Evolutionary conservation across 1,284 basidiomycete genomes (phyloP), one percentile per base, ranked within the genome.

Genomic region (Xerocomus amazonicus): DNA sequence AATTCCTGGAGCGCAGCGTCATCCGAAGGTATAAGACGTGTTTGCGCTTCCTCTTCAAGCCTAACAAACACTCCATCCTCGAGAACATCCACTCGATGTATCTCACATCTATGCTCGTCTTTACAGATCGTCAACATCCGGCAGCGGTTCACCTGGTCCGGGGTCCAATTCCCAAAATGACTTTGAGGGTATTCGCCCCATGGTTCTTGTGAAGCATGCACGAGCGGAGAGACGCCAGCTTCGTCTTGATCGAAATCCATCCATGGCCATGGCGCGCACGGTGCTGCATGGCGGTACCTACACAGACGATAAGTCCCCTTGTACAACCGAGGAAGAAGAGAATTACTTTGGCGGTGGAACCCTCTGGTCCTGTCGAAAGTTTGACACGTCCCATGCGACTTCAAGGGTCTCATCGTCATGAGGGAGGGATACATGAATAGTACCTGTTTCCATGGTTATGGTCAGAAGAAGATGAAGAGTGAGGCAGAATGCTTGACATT

Each of bases 141-240:
- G 48, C 76, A 79, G 42, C 71, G 65, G 0, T 48, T 9, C 9
- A 78, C 71, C 53, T 79, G 77, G 4, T 56, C 56, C 8, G 52
- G 54, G 0, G 75, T 78, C 79, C 79, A 79, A 52, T 80, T 81
- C 26, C 73, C 75, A 45, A 77, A 80, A 23, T 67, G 64, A 5
- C 73, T 74, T 45, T 76, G 70, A 14, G 79, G 78, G 51, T 80
- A 80, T 7, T 31, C 12, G 29, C 29, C 29, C 29, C 29, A 31
- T 31, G 29, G 29, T 12, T 28, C 14, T 14, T 3, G 13, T 31
- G 29, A 12, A 31, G 12, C 12, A 27, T 52, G 53, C 4, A 45
- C 31, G n/a, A 55, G 47, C 4, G 46, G 50, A 1, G 9, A 28
- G 3, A 69, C 57, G 3, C 47, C 26, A 13, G 55, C 47, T 0